These are phyloP conservation scores for Candida tropicalis DNA, from an alignment of 1,139 yeast genomes.

Conservation along the genomic window DNA sequence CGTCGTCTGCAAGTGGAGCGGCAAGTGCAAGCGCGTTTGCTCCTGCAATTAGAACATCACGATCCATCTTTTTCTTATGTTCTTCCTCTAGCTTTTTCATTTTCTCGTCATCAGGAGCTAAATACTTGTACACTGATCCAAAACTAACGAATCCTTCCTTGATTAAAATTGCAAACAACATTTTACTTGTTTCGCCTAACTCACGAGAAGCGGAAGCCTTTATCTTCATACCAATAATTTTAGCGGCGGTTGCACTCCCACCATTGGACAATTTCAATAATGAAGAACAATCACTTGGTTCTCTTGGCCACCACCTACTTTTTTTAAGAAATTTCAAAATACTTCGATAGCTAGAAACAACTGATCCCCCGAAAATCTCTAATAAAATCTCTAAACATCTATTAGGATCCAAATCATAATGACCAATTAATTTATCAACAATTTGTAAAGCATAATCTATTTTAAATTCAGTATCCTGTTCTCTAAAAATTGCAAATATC, in stretches of 20 bases:
- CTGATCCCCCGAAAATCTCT: conserved; percentile 48
- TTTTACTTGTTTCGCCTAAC: conserved; percentile 49
- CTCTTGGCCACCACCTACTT: conserved; percentile 70
- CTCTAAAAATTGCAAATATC: conserved; percentile 45
- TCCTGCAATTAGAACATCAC: conserved; percentile 62
- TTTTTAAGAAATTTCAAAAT: conserved; percentile 50
- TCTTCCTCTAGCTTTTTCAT: conserved; percentile 45
- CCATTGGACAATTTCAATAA: conserved; percentile 55
- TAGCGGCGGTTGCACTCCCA: conserved; percentile 63
- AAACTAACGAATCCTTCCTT: conserved; percentile 71
- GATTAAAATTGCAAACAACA: conserved; percentile 56
- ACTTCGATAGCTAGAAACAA: conserved; percentile 49
- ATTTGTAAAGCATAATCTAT: conserved; percentile 51
- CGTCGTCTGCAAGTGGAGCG: conserved; percentile 77
- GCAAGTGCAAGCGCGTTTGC: conserved; percentile 87
- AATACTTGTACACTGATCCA: conserved; percentile 59
- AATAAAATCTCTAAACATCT: conserved; percentile 66
- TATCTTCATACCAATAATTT: conserved; percentile 61
- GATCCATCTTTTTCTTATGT: conserved; percentile 57
- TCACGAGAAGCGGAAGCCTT: conserved; percentile 28
- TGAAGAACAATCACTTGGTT: conserved; percentile 31
- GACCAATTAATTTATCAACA: conserved; percentile 68
- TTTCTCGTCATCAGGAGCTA: conserved; percentile 49
- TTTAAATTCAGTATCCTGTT: conserved; percentile 43
- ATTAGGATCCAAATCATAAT: conserved; percentile 75